Percentiles rank a stretch among this genome's conserved stretches.
phyloP scores from a whole-genome alignment of 2,329 filamentous ascomycete genomes.

The Cercospora canescens region DNA sequence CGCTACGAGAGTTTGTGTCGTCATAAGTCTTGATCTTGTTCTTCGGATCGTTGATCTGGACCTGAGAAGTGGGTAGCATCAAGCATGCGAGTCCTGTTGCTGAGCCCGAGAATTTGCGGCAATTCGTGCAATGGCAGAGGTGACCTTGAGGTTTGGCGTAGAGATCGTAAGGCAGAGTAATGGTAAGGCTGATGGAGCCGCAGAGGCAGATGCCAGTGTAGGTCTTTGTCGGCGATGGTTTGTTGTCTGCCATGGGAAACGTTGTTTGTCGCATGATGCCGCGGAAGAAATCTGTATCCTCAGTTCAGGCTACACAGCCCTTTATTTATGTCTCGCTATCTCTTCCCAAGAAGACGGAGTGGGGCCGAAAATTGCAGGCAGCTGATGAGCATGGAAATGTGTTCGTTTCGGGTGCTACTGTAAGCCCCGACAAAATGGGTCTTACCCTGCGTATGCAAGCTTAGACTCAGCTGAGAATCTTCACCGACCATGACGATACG shows the following conservation, averaged over 20 bases:
- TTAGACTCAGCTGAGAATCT: constrained; percentile 1
- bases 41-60: constrained; percentile 18
- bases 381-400: not conserved
- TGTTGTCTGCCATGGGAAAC: not conserved
- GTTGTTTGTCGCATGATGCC: not conserved
- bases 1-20: constrained; percentile 19
- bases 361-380: not conserved
- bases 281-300: not conserved
- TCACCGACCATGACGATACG: not conserved
- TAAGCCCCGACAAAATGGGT: not conserved
- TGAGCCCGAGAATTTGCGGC: constrained; percentile 45
- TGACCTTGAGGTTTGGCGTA: constrained; percentile 43
- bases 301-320: not conserved
- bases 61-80: constrained; percentile 9
- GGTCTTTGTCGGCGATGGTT: not conserved
- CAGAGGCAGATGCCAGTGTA: constrained; percentile 25
- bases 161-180: constrained; percentile 39
- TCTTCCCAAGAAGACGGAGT: not conserved
- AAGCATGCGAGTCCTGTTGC: constrained; percentile 6
- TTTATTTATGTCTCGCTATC: not conserved
- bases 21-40: constrained; percentile 16
- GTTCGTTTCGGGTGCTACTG: not conserved
- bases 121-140: constrained; percentile 50
- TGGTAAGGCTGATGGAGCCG: constrained; percentile 35
- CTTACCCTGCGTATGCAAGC: not conserved